A percentile compares a stretch with the other conserved stretches of the same genome.
phyloP scores from a whole-genome alignment of 306 rosid genomes.

The Hippophae tibetana region DNA sequence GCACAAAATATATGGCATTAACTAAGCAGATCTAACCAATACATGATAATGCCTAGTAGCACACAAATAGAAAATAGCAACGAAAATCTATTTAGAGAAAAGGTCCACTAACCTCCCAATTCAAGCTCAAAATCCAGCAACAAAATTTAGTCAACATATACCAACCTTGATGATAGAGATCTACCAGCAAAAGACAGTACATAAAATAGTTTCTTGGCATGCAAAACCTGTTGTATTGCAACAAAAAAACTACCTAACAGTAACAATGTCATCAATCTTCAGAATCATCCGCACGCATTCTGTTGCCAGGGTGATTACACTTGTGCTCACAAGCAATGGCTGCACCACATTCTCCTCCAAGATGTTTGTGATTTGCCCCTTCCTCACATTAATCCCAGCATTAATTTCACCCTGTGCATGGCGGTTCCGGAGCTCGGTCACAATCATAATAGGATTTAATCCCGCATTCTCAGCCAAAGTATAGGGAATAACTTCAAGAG shows the following conservation, averaged over 20 bases:
- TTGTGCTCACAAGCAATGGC: slow-evolving; percentile 93
- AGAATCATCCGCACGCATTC: slow-evolving; percentile 98
- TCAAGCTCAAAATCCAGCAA: slow-evolving; percentile 13
- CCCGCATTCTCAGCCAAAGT: slow-evolving; percentile 96
- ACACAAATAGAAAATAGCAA: slow-evolving; percentile 12
- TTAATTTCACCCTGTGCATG: slow-evolving; percentile 93
- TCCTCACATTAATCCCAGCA: slow-evolving; percentile 96
- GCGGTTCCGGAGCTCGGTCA: slow-evolving; percentile 94
- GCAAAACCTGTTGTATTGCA: slow-evolving; percentile 4
- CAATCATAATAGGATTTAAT: slow-evolving; percentile 76
- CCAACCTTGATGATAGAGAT: slow-evolving; percentile 6
- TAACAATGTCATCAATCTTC: slow-evolving; percentile 97
- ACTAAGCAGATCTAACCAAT: background rate
- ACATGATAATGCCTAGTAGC: slow-evolving; percentile 1
- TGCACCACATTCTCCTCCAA: slow-evolving; percentile 99
- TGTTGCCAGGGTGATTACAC: slow-evolving; percentile 84
- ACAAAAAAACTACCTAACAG: slow-evolving; percentile 54
- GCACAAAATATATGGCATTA: background rate
- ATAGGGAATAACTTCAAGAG: slow-evolving; percentile 94
- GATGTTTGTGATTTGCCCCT: slow-evolving; percentile 96
- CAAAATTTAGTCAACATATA: slow-evolving; percentile 20
- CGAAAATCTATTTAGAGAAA: slow-evolving; percentile 11
- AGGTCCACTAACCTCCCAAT: slow-evolving; percentile 6
- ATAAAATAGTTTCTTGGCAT: slow-evolving; percentile 7
- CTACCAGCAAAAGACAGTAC: slow-evolving; percentile 1